Percentiles rank a stretch among this genome's conserved stretches.
phyloP scores from a whole-genome alignment of 1,284 basidiomycete species.

The Pholiota adiposa region DNA sequence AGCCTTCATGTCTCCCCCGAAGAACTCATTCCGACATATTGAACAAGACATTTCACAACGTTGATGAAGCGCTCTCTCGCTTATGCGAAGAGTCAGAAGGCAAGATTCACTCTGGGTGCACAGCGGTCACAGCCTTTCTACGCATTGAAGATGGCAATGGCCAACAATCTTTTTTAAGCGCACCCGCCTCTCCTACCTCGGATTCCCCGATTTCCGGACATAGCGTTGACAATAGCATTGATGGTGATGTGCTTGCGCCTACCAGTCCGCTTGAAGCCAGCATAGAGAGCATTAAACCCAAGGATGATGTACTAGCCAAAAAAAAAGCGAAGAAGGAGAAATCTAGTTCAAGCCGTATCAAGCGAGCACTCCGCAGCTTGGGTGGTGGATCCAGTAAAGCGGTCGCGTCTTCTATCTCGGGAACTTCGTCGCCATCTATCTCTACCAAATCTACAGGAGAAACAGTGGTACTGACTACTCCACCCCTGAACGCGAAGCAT shows the following conservation, averaged over 20 bases:
- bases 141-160: conserved; percentile 87
- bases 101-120: conserved; percentile 96
- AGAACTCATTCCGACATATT: conserved; percentile 86
- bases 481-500: conserved; percentile 59
- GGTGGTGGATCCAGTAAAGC: conserved; percentile 42
- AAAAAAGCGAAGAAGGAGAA: conserved; percentile 46
- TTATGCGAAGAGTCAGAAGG: conserved; percentile 85
- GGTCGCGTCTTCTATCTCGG: conserved; percentile 35
- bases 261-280: conserved; percentile 22
- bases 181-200: conserved; percentile 32
- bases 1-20: conserved; percentile 52
- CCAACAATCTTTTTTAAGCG: conserved; percentile 62
- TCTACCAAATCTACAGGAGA: conserved; percentile 34
- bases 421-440: conserved; percentile 42
- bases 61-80: conserved; percentile 82
- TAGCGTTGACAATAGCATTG: conserved; percentile 38
- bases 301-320: conserved; percentile 17
- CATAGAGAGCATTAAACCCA: conserved; percentile 28
- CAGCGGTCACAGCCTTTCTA: conserved; percentile 96
- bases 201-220: conserved; percentile 39
- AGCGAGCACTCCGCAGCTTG: conserved; percentile 60
- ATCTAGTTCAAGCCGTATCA: conserved; percentile 52
- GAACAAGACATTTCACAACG: conserved; percentile 92
- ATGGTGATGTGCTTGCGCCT: conserved; percentile 30
- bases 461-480: conserved; percentile 41